A percentile compares a stretch with the other conserved stretches of the same genome.
Conservation (phyloP, 208 protist genomes). For the Leishmania gerbilli region DNA sequence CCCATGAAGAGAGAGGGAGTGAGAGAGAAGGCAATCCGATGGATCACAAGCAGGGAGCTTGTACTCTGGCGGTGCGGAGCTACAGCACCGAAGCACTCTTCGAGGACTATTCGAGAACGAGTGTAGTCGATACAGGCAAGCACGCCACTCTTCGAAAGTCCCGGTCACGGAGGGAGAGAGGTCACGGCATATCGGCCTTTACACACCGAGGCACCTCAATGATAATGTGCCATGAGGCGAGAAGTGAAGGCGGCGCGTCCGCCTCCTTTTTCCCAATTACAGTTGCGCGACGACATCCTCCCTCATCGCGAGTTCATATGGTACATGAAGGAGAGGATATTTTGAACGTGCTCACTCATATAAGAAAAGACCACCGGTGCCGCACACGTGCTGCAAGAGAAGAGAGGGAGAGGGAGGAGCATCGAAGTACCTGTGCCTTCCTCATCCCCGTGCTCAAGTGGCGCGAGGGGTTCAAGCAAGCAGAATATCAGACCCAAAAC, state of each 20-base stretch:
- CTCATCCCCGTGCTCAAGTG: background rate
- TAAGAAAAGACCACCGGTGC: background rate
- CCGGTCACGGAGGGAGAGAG: background rate
- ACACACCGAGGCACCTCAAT: background rate
- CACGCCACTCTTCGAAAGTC: background rate
- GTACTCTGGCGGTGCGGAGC: background rate
- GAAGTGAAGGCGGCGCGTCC: background rate
- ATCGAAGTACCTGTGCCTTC: background rate
- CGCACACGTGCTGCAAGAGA: background rate
- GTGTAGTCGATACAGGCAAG: background rate
- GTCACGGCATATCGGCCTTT: background rate
- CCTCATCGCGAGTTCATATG: background rate
- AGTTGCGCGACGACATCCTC: no score
- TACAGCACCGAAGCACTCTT: background rate
- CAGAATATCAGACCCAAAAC: background rate
- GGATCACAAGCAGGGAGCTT: background rate
- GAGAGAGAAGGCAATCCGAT: background rate
- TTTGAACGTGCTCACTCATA: background rate
- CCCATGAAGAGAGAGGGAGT: background rate
- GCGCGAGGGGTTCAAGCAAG: background rate
- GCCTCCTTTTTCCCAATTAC: no score
- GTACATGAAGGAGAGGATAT: background rate
- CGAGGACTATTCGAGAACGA: background rate
- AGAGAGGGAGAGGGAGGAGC: background rate
- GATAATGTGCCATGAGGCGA: background rate